Evolutionary conservation across 2,329 filamentous ascomycete species (phyloP), one percentile per base, ranked within the genome.

Genomic region (Cladophialophora yegresii): DNA sequence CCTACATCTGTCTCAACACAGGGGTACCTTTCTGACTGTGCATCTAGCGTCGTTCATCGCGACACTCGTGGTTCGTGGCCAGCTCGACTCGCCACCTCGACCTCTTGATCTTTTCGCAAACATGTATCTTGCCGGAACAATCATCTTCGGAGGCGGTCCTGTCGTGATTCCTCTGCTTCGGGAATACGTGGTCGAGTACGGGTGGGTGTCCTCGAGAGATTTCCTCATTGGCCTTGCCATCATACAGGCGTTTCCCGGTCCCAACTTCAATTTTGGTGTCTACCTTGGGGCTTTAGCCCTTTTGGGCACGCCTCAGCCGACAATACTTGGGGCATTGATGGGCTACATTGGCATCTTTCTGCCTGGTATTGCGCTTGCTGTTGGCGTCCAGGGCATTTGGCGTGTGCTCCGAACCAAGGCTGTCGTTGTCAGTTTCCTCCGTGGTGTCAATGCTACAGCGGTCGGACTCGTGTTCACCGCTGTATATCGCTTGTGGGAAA

Each of bases 161-260:
- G 86, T 88, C 0, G 86, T 89, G 0, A 87, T 89, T 51, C 86
- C 87, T 0, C 79, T 89, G 0, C 77, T 89, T 1, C 79, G 85
- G 20, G 82, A 86, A 40, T 79, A 79, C 69, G 79, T 91, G 40
- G 89, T 91, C 0, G 80, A 82, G 0, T 86, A 88, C 26, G 86
- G 86, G 6, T 92, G 88, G 88, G 88, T 92, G 0, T 84, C 82
- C 0, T 80, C 87, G 0, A 83, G 89, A 3, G 87, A 92, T 72
- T 91, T 92, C 72, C 78, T 92, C 0, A 85, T 91, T 55, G 89
- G 89, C 0, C 83, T 92, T 0, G 89, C 89, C 7, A 81, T 92
- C 59, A 87, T 86, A 20, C 89, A 92, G 74, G 83, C 87, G 0
- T 89, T 91, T 63, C 89, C 89, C 0, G 85, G 85, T 0, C 63